Base-by-base conservation (phyloP, 805 yeast genomes). In the Hanseniaspora pseudoguilliermondii region DNA sequence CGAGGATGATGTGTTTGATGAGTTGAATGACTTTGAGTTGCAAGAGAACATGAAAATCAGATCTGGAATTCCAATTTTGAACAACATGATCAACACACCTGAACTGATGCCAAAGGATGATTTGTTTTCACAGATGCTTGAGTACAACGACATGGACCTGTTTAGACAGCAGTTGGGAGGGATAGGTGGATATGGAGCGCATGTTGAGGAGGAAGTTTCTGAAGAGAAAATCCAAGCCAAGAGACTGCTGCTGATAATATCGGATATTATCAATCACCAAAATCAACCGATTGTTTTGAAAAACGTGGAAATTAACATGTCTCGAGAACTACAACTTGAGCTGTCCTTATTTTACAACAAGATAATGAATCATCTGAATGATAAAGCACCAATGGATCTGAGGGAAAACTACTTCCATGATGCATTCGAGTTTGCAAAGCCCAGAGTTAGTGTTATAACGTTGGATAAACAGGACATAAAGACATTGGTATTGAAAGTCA, bases 21-120 rank as follows among this genome's bases (percentile, higher is more conserved):
- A 75, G 2, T 77, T 74, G 2, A 82, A 76, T 25, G 90, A 89
- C 0, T 96, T 96, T 0, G 68, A 75, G 39, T 68, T 93, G 46
- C 84, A 46, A n/a, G 52, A 54, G 23, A 47, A 47, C 29, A 34
- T 47, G 29, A 39, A 47, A n/a, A 47, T 53, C 13, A 53, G 56
- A 46, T 38, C 50, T 7, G 56, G 56, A 18, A 53, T 53, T 16
- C 56, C 56, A 1, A 53, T 53, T 39, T 20, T 53, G 32, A 53
- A 53, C 47, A 53, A 53, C 36, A 53, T 53, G 56, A 34, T 20
- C 23, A 52, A 52, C 29, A 43, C 43, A 18, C 55, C 55, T 3
- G 47, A 36, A 5, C 11, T 51, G 36, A 23, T 36, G 1, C n/a
- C 38, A 23, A 36, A 48, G 16, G 41, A 36, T 16, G 51, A 54